Evolutionary conservation across 257 asterid genomes (phyloP).

Genomic region (Primulina tabacum): DNA sequence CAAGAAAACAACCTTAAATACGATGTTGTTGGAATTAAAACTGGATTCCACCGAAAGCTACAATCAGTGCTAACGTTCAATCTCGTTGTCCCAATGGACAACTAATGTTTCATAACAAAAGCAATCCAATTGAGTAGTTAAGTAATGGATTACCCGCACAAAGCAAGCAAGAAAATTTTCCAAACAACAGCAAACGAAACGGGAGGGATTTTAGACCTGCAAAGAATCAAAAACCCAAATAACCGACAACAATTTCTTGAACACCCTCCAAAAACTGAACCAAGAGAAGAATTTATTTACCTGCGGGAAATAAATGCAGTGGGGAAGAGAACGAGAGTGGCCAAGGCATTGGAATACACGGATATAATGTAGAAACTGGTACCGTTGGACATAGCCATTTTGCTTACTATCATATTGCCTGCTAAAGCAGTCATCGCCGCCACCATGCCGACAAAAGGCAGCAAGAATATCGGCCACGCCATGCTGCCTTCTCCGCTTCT

Average conservation of each 20-base stretch:
- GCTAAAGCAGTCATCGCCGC: constrained; percentile 42
- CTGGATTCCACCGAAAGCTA: neutral
- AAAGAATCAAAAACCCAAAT: neutral
- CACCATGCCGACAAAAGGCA: constrained; percentile 47
- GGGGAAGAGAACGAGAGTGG: constrained; percentile 50
- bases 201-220: constrained; percentile 49
- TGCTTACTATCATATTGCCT: constrained; percentile 43
- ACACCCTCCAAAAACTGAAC: neutral
- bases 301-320: constrained; percentile 42
- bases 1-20: neutral
- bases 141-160: constrained; percentile 38
- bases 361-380: constrained; percentile 45
- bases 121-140: no score
- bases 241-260: constrained; percentile 4
- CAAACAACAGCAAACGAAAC: constrained; percentile 41
- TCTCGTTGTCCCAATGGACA: no score
- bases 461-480: constrained; percentile 6
- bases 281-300: constrained; percentile 3
- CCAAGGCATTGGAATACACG: constrained; percentile 43
- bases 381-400: constrained; percentile 54
- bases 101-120: no score
- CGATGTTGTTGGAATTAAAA: neutral
- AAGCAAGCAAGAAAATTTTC: constrained; percentile 50
- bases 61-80: no score
- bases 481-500: no score